Conservation (phyloP, 2,329 filamentous ascomycete species). For the Fusarium tupiense region DNA sequence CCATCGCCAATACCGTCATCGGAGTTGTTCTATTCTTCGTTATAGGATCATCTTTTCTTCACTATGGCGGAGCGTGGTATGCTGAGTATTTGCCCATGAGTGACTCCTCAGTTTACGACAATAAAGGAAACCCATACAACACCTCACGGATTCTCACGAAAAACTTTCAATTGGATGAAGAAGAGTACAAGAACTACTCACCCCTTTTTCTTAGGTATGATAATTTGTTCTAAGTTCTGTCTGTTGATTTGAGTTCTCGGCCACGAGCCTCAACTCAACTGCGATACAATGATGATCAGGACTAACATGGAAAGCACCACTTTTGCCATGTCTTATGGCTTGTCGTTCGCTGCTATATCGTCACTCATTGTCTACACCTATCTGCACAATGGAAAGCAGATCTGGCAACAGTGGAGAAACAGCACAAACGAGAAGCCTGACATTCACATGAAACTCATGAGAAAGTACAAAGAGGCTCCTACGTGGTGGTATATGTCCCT, state of each 20-base stretch:
- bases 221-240: no score
- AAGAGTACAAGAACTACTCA: slow-evolving; percentile 73
- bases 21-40: slow-evolving; percentile 74
- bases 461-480: slow-evolving; percentile 69
- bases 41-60: slow-evolving; percentile 66
- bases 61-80: slow-evolving; percentile 75
- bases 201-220: slow-evolving; percentile 69
- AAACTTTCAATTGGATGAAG: slow-evolving; percentile 69
- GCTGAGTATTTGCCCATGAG: slow-evolving; percentile 73
- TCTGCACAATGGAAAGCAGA: slow-evolving; percentile 73
- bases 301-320: slow-evolving; percentile 64
- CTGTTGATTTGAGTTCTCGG: no score
- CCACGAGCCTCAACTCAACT: no score
- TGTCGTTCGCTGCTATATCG: slow-evolving; percentile 77
- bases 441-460: slow-evolving; percentile 72
- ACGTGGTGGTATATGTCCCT: slow-evolving; percentile 71
- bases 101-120: slow-evolving; percentile 76
- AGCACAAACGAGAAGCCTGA: slow-evolving; percentile 69
- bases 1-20: slow-evolving; percentile 77
- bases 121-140: slow-evolving; percentile 72
- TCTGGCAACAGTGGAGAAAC: slow-evolving; percentile 70
- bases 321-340: slow-evolving; percentile 74
- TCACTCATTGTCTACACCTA: slow-evolving; percentile 74
- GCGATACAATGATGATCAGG: no score
- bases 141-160: slow-evolving; percentile 70